Base-by-base conservation (phyloP, 176 grass and related monocot genomes). In the Lolium rigidum region DNA sequence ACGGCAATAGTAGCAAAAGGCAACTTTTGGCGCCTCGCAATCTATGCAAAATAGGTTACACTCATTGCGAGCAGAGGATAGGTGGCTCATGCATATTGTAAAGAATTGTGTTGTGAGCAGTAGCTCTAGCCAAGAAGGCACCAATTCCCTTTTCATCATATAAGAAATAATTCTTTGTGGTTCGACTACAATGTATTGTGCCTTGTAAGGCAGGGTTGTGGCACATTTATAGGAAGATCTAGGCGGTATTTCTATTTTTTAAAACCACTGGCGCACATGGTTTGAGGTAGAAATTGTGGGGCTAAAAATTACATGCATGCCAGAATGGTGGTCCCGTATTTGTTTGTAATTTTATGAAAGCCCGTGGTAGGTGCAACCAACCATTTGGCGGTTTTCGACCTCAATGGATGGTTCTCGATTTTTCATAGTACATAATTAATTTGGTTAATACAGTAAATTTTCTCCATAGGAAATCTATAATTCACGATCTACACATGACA, bases 11-110 rank as follows among this genome's bases (percentile, higher is more conserved):
- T 87, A 89, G 73, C 91, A 95, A 10, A 93, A 91, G 20, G 90
- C 86, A 2, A 54, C 55, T 2, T 69, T 21, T 79, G 50, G 13
- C 15, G 41, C 13, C 14, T 78, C 52, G 2, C 93, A 91, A 5
- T 95, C 80, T 9, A 86, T 63, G 51, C 93, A 95, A 85, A 91
- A 95, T 43, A 95, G 63, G 52, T 91, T 95, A 48, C 88, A 89
- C 84, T 95, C 91, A 35, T 92, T 93, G 37, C 86, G 84, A 43
- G 70, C 59, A 5, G 89, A 80, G 38, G 84, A 77, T 0, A 71
- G 49, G 76, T 95, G 91, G 44, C 10, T 72, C 0, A 51, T 48
- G 63, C 91, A 93, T 43, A 74, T 69, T 6, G 58, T 64, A n/a
- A 93, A 93, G 77, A 95, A 95, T 1, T 80, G 84, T 10, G 90